Percentiles rank a stretch among this genome's conserved stretches.
Conservation (phyloP, 2,329 filamentous ascomycete species). For the Aspergillus awamori region DNA sequence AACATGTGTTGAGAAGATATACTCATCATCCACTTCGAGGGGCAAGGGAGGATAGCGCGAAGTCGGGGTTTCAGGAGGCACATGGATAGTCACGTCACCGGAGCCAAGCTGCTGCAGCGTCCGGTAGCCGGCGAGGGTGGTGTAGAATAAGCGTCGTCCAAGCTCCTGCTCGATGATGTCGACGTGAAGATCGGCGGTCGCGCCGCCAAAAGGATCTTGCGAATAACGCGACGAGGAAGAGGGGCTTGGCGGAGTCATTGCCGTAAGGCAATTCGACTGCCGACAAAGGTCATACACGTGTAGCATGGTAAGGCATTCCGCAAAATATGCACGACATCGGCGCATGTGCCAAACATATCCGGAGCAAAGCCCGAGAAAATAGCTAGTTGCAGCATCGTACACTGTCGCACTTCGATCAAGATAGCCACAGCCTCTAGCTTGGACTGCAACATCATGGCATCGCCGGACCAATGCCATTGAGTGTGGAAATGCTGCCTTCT, state of each 20-base stretch:
- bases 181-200: conserved; percentile 21
- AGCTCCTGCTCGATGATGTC: conserved; percentile 51
- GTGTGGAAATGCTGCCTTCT: conserved; percentile 44
- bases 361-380: conserved; percentile 46
- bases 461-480: conserved; percentile 47
- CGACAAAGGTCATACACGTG: conserved; percentile 45
- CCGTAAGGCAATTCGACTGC: conserved; percentile 18
- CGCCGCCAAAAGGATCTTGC: conserved; percentile 25
- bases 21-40: conserved; percentile 80
- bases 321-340: conserved; percentile 46
- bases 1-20: conserved; percentile 71
- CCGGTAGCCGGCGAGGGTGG: conserved; percentile 73
- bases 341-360: conserved; percentile 45
- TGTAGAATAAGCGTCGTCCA: conserved; percentile 73
- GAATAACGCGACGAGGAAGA: conserved; percentile 26
- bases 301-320: conserved; percentile 47
- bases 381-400: conserved; percentile 50
- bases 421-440: conserved; percentile 49
- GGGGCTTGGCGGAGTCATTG: conserved; percentile 27
- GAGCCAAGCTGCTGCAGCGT: conserved; percentile 78
- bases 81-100: conserved; percentile 69
- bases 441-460: conserved; percentile 48
- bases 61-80: conserved; percentile 74
- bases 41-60: conserved; percentile 79
- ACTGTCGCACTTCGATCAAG: conserved; percentile 47